phyloP scores from a whole-genome alignment of 805 yeast species.

The Myxozyma geophila region DNA sequence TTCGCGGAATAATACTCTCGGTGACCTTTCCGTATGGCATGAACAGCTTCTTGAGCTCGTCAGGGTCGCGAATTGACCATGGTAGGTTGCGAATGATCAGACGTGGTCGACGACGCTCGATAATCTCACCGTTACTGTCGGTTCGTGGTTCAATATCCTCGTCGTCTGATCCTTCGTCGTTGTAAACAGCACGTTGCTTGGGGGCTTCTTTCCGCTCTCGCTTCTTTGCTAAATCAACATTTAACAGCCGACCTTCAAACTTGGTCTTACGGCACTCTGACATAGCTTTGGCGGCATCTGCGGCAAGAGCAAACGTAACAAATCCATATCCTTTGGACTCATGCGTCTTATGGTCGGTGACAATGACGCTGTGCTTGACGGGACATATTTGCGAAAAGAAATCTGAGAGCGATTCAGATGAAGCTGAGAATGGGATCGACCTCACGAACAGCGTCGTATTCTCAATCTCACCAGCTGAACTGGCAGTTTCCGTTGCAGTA shows the following conservation, averaged over 20 bases:
- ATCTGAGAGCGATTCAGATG: conserved; percentile 78
- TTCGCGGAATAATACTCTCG: conserved; percentile 88
- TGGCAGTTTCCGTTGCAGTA: not conserved
- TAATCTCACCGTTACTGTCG: conserved; percentile 47
- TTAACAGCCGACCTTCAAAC: conserved; percentile 66
- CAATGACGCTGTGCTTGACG: conserved; percentile 91
- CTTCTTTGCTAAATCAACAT: conserved; percentile 88
- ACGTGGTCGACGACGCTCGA: conserved; percentile 76
- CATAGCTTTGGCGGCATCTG: conserved; percentile 80
- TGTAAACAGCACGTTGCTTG: conserved; percentile 19
- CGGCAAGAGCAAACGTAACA: conserved; percentile 83
- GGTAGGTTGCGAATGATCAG: conserved; percentile 90
- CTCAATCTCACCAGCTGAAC: conserved; percentile 1
- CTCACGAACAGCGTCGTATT: conserved; percentile 76
- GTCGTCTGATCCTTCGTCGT: conserved; percentile 31
- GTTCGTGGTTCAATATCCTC: conserved; percentile 1
- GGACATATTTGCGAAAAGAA: conserved; percentile 93
- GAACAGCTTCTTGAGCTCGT: conserved; percentile 70
- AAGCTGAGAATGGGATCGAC: conserved; percentile 77
- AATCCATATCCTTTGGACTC: conserved; percentile 94
- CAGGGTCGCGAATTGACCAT: conserved; percentile 88
- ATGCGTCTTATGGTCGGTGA: conserved; percentile 68
- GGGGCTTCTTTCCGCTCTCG: conserved; percentile 66
- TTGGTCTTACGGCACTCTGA: conserved; percentile 66
- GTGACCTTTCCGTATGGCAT: conserved; percentile 80